phyloP scores from a whole-genome alignment of 2,329 filamentous ascomycete genomes.

The Fusarium multiceps region DNA sequence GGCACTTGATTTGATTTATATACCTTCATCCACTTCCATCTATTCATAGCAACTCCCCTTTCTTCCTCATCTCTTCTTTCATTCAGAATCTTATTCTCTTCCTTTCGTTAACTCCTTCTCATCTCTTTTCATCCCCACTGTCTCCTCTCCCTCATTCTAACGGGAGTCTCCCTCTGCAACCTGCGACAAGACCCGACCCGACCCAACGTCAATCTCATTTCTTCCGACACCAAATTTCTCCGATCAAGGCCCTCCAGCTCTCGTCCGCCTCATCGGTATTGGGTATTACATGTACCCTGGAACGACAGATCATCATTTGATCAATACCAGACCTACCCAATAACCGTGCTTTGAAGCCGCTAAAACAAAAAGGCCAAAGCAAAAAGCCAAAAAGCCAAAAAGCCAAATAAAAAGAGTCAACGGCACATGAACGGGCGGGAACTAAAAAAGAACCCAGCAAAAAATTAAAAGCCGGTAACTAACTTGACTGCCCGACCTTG shows the following conservation, averaged over 20 bases:
- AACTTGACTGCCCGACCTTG: neutral
- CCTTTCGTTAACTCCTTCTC: constrained; percentile 9
- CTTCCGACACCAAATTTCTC: constrained; percentile 22
- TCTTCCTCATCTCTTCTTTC: constrained; percentile 6
- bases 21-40: constrained; percentile 17
- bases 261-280: constrained; percentile 9
- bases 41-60: constrained; percentile 7
- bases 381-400: neutral
- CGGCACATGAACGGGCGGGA: constrained; percentile 38
- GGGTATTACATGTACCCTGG: neutral
- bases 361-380: constrained; percentile 26
- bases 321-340: constrained; percentile 3
- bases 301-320: constrained; percentile 3
- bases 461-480: constrained; percentile 10
- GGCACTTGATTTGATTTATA: neutral
- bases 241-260: constrained; percentile 5
- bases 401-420: constrained; percentile 4
- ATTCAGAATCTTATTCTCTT: constrained; percentile 1
- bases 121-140: constrained; percentile 29
- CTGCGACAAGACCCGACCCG: constrained; percentile 27
- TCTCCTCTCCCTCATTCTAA: constrained; percentile 19
- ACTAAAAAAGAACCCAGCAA: constrained; percentile 26
- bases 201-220: constrained; percentile 25
- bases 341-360: constrained; percentile 21
- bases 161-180: neutral